Evolutionary conservation across 1,284 basidiomycete genomes (phyloP), one percentile per base, ranked within the genome.

Genomic region (Puccinia coronata): DNA sequence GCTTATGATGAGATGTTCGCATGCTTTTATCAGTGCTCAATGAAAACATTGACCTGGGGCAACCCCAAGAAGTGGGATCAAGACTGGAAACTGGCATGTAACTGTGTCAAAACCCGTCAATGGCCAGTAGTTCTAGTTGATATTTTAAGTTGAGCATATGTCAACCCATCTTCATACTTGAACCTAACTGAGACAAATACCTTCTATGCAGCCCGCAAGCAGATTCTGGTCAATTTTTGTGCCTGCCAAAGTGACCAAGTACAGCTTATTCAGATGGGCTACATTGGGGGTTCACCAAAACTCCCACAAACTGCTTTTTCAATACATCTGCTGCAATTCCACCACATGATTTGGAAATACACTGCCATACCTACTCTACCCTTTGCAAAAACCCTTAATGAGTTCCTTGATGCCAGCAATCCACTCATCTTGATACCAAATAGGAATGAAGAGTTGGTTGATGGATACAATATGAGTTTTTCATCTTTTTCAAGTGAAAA

Each of bases 291-390:
- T 1, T 25, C 20, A 12, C 70, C 70, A 0, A 55, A 34, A 31
- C 39, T 25, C 16, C 70, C 70, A 4, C 12, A n/a, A 25, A 72
- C 53, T 12, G 70, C 49, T 23, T 72, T 72, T 39, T 72, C 47
- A 11, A 51, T 72, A 8, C 23, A 9, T 23, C 49, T 72, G 6
- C 70, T 72, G 18, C 49, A 53, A 36, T 36, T 73, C 11, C 71
- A 73, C n/a, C 71, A 73, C 23, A 73, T 41, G 0, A 9, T 73
- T 2, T 73, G 71, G 71, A 55, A 73, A 55, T n/a, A n/a, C n/a
- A n/a, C n/a, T n/a, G n/a, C n/a, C n/a, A n/a, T n/a, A n/a, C n/a
- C n/a, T 14, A 73, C 55, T 73, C n/a, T 25, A 39, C 36, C 51
- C n/a, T 73, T 73, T 8, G 34, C 71, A 2, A 39, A 73, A 31